phyloP scores from a whole-genome alignment of 2,329 filamentous ascomycete species.

The Nemania serpens region DNA sequence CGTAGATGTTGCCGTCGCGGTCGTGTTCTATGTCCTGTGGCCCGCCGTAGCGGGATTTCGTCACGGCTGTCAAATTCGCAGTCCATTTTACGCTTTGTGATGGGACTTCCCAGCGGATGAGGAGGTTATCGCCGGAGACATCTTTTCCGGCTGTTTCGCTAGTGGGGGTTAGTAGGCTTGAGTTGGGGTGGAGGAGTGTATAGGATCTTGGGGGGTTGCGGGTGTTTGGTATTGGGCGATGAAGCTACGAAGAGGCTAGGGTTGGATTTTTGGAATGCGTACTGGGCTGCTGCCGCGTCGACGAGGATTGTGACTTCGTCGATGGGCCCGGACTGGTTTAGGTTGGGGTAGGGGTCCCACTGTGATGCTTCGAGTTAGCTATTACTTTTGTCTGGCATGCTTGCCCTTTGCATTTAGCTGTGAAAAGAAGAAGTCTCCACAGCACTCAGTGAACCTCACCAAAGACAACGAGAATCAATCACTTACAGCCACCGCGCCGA shows the following conservation, averaged over 20 bases:
- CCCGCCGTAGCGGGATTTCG: conserved; percentile 41
- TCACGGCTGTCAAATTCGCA: conserved; percentile 41
- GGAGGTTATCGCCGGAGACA: conserved; percentile 44
- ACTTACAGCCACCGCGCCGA: conserved; percentile 42
- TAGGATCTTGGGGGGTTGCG: not conserved
- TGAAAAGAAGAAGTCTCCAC: not conserved
- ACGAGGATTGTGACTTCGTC: conserved; percentile 42
- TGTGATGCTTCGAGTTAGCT: not conserved
- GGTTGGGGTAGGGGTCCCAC: conserved; percentile 37
- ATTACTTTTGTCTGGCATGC: not conserved
- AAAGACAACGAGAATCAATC: not conserved
- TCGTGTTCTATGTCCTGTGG: conserved; percentile 49
- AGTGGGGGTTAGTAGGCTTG: not conserved
- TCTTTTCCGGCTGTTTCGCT: conserved; percentile 42
- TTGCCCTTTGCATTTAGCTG: too few species aligned
- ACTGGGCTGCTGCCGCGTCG: conserved; percentile 43
- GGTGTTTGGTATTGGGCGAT: not conserved
- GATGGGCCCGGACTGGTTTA: not conserved
- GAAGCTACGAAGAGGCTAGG: not conserved
- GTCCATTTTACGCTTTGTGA: conserved; percentile 38
- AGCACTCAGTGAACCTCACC: not conserved
- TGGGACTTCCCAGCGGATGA: conserved; percentile 44
- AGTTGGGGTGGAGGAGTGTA: too few species aligned
- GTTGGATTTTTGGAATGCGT: not conserved
- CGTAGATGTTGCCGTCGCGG: conserved; percentile 43